phyloP scores from a whole-genome alignment of 2,329 filamentous ascomycete genomes.

The Drechslerella coelobrocha region DNA sequence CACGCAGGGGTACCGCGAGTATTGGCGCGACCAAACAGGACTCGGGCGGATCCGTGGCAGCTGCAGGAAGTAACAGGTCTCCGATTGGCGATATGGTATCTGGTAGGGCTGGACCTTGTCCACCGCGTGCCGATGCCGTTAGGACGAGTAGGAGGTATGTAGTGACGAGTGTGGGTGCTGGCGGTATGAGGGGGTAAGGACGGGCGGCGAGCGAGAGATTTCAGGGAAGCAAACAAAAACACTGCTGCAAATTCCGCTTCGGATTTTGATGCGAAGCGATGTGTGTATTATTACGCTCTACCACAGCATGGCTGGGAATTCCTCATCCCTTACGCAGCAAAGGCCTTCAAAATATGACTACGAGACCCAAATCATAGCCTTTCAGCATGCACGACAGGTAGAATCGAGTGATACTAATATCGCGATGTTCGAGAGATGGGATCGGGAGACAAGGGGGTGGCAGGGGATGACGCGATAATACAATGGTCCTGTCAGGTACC shows the following conservation, averaged over 20 bases:
- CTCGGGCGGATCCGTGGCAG: not conserved
- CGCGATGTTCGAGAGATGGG: not conserved
- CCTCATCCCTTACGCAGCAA: not conserved
- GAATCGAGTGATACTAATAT: not conserved
- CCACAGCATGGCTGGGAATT: not conserved
- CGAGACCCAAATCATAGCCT: not conserved
- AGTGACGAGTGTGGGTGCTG: slow-evolving; percentile 1
- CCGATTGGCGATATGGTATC: slow-evolving; percentile 34
- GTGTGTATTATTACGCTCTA: not conserved
- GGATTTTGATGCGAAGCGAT: not conserved
- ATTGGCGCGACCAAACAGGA: not conserved
- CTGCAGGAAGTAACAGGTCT: not conserved
- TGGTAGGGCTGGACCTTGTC: slow-evolving; percentile 23
- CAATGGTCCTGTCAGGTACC: slow-evolving; percentile 18
- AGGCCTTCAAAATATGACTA: not conserved
- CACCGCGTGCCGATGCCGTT: slow-evolving; percentile 29
- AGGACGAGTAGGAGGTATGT: slow-evolving; percentile 4
- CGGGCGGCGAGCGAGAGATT: slow-evolving; percentile 8
- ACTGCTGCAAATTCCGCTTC: not conserved
- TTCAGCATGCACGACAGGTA: not conserved
- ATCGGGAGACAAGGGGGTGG: slow-evolving; percentile 15
- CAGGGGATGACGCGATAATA: slow-evolving; percentile 29
- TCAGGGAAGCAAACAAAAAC: slow-evolving; percentile 37
- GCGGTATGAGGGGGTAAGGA: slow-evolving; percentile 28
- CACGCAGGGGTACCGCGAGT: slow-evolving; percentile 25